Percentiles rank a stretch among this genome's conserved stretches.
Evolutionary conservation across 495 filamentous ascomycete genomes (phyloP).

Genomic region (Durotheca rogersii): DNA sequence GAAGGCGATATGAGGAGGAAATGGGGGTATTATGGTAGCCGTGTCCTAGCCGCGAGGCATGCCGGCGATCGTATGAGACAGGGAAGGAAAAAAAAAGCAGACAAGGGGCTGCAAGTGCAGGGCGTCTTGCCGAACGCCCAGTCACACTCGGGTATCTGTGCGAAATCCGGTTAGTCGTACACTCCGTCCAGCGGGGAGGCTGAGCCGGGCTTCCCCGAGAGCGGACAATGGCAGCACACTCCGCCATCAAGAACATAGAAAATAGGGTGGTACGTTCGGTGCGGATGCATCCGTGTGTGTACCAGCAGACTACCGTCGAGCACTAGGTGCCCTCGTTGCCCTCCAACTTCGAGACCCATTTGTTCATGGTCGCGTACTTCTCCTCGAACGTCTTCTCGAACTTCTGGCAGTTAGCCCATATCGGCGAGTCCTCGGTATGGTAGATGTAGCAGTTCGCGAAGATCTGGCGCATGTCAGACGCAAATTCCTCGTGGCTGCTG

Average conservation of each 20-base stretch:
- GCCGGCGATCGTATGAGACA: conserved; percentile 2
- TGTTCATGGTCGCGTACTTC: conserved; percentile 49
- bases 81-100: too few relatives aligned
- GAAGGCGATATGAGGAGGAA: too few relatives aligned
- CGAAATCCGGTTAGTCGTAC: background rate
- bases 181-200: too few relatives aligned
- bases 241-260: too few relatives aligned
- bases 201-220: too few relatives aligned
- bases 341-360: conserved; percentile 52
- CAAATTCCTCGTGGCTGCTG: conserved; percentile 43
- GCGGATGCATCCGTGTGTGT: too few relatives aligned
- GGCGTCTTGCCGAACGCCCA: background rate
- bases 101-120: background rate
- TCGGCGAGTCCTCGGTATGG: conserved; percentile 43
- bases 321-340: conserved; percentile 40
- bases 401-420: conserved; percentile 48
- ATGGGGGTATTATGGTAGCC: too few relatives aligned
- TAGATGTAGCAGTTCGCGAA: conserved; percentile 53
- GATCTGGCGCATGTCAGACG: conserved; percentile 51
- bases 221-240: too few relatives aligned
- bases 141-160: background rate
- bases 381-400: conserved; percentile 54
- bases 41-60: too few relatives aligned
- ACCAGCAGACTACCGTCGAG: background rate
- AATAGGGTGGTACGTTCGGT: too few relatives aligned